phyloP scores from a whole-genome alignment of 2,329 filamentous ascomycete species.

The Chlorencoelia australis region DNA sequence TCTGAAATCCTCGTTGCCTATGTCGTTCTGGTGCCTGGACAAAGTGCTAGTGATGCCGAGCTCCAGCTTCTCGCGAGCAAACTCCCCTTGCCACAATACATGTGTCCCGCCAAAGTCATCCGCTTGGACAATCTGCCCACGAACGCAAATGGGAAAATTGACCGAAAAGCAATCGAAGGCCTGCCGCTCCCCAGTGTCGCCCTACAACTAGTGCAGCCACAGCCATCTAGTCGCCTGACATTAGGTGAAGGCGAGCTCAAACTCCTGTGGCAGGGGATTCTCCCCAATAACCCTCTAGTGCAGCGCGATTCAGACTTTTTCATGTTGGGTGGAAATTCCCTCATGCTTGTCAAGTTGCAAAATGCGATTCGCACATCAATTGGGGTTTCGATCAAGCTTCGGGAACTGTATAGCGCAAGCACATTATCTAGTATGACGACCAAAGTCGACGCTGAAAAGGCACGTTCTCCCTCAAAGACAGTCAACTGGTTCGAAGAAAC shows the following conservation, averaged over 20 bases:
- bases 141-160: not conserved
- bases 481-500: not conserved
- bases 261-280: no score
- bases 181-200: no score
- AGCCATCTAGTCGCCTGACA: no score
- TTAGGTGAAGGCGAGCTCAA: no score
- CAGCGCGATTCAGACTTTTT: conserved; percentile 26
- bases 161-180: conserved; percentile 23
- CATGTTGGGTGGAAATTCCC: conserved; percentile 28
- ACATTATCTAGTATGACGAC: conserved; percentile 18
- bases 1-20: not conserved
- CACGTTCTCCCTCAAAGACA: no score
- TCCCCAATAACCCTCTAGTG: no score
- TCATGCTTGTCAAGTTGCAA: conserved; percentile 27
- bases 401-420: conserved; percentile 17
- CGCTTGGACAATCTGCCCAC: not conserved
- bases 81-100: conserved; percentile 28
- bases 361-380: conserved; percentile 17
- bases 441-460: not conserved
- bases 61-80: no score
- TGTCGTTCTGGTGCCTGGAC: conserved; percentile 8
- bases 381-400: conserved; percentile 13
- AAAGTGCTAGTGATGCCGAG: conserved; percentile 2
- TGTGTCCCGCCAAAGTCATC: conserved; percentile 27
- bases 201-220: no score